Evolutionary conservation across 2,329 filamentous ascomycete genomes (phyloP), one percentile per base, ranked within the genome.

Genomic region (Colletotrichum tamarilloi): DNA sequence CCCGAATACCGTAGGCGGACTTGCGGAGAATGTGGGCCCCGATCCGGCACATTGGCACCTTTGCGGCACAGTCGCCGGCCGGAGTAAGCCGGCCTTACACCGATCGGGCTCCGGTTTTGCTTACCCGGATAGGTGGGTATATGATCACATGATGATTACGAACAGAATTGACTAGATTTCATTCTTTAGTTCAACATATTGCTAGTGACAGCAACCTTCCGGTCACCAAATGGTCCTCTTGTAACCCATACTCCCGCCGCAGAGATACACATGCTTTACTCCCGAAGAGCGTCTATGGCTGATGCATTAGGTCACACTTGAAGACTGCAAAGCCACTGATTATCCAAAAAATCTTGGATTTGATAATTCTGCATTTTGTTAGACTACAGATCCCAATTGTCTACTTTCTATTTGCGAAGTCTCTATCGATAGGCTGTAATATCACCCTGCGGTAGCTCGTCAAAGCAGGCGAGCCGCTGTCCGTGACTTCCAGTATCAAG

Each of bases 401-500:
- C 46, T 67, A 46, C 24, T 32, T 58, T n/a, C 52, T 59, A 26
- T 38, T 63, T 2, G 24, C 16, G 53, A 72, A 74, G 9, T 80
- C 76, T 69, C 76, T 78, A 53, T 82, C 81, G 1, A 78, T 78
- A 0, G 78, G 66, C 75, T 83, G 80, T 30, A 84, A 78, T 6
- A 84, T 68, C 22, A 88, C 79, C 16, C 87, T 77, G 65, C 84
- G 82, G 78, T 89, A 89, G 62, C 81, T 85, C 42, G 84, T 87
- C 76, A 89, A 77, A 8, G 79, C 77, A 24, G 84, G 84, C 4
- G 78, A 79, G 1, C 86, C 87, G 24, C 80, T 77, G 67, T 87
- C 84, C 8, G 79, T 84, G 5, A 88, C 86, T 74, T 88, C 85
- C 1, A 89, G 79, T 30, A 89, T 84, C 52, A 88, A 73, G 77